Evolutionary conservation across 163 green algal genomes (phyloP).

Genomic region (Scenedesmus sp.): DNA sequence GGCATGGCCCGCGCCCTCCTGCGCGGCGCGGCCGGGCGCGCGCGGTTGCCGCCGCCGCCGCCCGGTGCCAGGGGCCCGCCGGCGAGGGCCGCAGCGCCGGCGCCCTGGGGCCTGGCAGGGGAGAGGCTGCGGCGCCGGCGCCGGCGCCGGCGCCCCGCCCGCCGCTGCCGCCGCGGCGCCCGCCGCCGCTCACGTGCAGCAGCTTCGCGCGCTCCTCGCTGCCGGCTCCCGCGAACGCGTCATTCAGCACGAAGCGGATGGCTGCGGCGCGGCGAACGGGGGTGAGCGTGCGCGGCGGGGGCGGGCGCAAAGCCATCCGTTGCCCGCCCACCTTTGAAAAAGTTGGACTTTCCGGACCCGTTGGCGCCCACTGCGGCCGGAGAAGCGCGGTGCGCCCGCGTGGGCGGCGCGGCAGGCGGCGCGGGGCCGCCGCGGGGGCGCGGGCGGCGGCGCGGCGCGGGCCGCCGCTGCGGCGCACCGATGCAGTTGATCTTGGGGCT

Average conservation of each 20-base stretch:
- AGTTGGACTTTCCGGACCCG: constrained; percentile 98
- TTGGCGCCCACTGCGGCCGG: constrained; percentile 91
- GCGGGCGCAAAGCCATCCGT: not conserved
- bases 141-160: too few species aligned
- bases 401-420: too few species aligned
- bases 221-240: constrained; percentile 81
- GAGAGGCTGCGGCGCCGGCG: too few species aligned
- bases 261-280: constrained; percentile 65
- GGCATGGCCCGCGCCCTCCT: constrained; percentile 94
- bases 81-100: too few species aligned
- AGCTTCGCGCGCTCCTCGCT: constrained; percentile 90
- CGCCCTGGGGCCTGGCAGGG: too few species aligned
- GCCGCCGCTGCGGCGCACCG: constrained; percentile 25
- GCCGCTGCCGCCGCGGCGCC: not conserved
- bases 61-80: too few species aligned
- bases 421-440: not conserved
- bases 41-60: too few species aligned
- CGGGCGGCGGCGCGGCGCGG: not conserved
- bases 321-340: constrained; percentile 90
- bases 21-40: constrained; percentile 43
- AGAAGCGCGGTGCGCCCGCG: not conserved
- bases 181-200: constrained; percentile 83
- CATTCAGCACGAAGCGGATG: constrained; percentile 97
- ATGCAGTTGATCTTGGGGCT: constrained; percentile 85
- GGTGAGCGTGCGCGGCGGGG: not conserved